Percentiles rank a stretch among this genome's conserved stretches.
Evolutionary conservation across 306 rosid genomes (phyloP).

Genomic region (Pyrus pyrifolia): DNA sequence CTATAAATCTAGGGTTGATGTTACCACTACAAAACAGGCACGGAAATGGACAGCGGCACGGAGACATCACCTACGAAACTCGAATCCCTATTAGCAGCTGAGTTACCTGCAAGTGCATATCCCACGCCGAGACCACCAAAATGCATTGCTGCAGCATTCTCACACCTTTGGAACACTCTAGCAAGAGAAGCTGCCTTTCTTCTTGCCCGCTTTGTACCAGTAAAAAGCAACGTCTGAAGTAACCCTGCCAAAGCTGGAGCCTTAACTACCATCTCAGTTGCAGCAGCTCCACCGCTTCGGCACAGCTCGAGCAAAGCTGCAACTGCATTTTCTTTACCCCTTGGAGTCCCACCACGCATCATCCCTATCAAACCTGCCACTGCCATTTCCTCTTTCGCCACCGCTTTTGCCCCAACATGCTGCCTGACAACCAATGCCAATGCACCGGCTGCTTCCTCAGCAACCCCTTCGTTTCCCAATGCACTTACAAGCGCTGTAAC

Average conservation of each 20-base stretch:
- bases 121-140: slow-evolving; percentile 81
- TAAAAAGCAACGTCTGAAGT: slow-evolving; percentile 72
- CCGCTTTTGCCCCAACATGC: slow-evolving; percentile 65
- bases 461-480: slow-evolving; percentile 64
- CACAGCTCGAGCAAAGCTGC: slow-evolving; percentile 93
- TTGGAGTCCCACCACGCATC: slow-evolving; percentile 90
- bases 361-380: slow-evolving; percentile 63
- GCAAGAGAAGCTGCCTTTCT: slow-evolving; percentile 96
- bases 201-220: slow-evolving; percentile 90
- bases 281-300: slow-evolving; percentile 76
- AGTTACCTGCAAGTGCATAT: slow-evolving; percentile 65
- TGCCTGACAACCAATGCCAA: slow-evolving; percentile 82
- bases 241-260: slow-evolving; percentile 82
- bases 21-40: slow-evolving; percentile 67
- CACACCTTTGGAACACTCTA: slow-evolving; percentile 80
- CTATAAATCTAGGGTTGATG: slow-evolving; percentile 8
- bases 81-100: slow-evolving; percentile 57
- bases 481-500: slow-evolving; percentile 70
- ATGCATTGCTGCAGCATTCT: slow-evolving; percentile 42
- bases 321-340: slow-evolving; percentile 92
- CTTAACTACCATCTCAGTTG: slow-evolving; percentile 72
- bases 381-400: slow-evolving; percentile 60
- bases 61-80: slow-evolving; percentile 69
- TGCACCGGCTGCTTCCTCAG: slow-evolving; percentile 94
- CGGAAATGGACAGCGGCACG: slow-evolving; percentile 75